Base-by-base conservation (phyloP, 768 basidiomycete species). In the Hericium erinaceus region DNA sequence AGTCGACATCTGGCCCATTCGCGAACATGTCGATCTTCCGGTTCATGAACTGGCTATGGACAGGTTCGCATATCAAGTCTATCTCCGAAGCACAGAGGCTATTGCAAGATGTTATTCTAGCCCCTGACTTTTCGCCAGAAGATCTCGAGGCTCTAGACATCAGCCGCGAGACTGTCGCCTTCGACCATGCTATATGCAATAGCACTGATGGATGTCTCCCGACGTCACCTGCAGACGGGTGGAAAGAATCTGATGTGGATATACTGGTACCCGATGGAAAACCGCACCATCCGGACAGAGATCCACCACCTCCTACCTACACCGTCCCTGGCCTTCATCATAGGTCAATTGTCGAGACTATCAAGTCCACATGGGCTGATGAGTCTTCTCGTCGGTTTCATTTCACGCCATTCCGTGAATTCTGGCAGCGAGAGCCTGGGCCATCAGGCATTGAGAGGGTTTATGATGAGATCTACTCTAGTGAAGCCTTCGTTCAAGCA, bases 21-120 rank as follows among this genome's bases (percentile, higher is more conserved):
- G 40, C 15, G 9, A 67, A 63, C 38, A 46, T 54, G 26, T 57
- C 68, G 0, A 54, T 57, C 2, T 69, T 63, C 28, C 63, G 64
- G 0, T 68, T 69, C 16, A 62, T 69, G 65, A 16, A 57, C 4
- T 74, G 73, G 73, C 57, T 63, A 4, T 70, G 69, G 48, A 62
- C 61, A 10, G 66, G 69, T 0, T 67, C 64, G 2, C 64, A 51
- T 13, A 22, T 24, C 0, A 74, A 73, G 51, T 70, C 72, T 2
- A 52, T 57, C 2, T 33, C 18, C 0, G 68, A 72, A 33, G 49
- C 70, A 0, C 54, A 72, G 12, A 56, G 55, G 0, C 64, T 75
- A 0, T 67, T 69, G 6, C 39, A 67, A n/a, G 58, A 61, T 1
- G 70, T 68, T 11, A 49, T 72, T 6, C 24, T 52, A 0, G 62